Percentiles rank a stretch among this genome's conserved stretches.
Conservation (phyloP, 1,284 basidiomycete species). For the Ganoderma lucidum region DNA sequence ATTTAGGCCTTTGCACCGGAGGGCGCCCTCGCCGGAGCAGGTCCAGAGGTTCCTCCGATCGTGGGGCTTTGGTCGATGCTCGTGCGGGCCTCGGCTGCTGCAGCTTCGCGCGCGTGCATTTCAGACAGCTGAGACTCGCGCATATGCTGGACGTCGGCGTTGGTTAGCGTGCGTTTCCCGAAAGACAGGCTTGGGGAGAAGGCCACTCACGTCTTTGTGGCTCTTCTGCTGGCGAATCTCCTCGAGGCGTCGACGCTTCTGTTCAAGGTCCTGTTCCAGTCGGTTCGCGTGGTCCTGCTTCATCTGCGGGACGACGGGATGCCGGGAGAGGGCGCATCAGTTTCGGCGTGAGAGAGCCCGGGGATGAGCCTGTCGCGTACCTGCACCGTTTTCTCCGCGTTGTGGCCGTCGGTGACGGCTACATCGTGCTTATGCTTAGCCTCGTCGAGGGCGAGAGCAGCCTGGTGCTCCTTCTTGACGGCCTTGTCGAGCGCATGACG, state of each 20-base stretch:
- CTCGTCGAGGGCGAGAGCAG: conserved; percentile 54
- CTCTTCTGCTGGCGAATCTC: conserved; percentile 40
- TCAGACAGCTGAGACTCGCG: conserved; percentile 41
- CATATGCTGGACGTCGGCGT: conserved; percentile 29
- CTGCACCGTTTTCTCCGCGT: conserved; percentile 53
- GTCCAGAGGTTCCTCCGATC: not conserved
- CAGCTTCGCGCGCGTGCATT: conserved; percentile 39
- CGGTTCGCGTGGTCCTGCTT: conserved; percentile 39
- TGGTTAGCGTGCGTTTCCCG: not conserved
- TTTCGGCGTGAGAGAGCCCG: conserved; percentile 4
- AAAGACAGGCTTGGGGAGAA: not conserved
- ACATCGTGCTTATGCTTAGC: conserved; percentile 58
- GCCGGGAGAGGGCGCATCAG: not conserved
- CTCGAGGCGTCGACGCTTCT: conserved; percentile 37
- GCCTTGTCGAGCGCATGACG: conserved; percentile 54
- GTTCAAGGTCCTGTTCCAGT: conserved; percentile 39
- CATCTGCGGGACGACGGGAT: conserved; percentile 29
- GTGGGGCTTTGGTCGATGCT: conserved; percentile 20
- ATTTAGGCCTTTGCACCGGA: not conserved
- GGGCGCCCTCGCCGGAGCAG: not conserved
- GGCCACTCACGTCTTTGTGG: conserved; percentile 40
- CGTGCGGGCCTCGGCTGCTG: conserved; percentile 22
- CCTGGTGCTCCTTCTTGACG: conserved; percentile 54
- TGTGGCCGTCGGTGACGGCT: conserved; percentile 51
- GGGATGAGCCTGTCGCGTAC: conserved; percentile 41